Evolutionary conservation across 2,329 filamentous ascomycete genomes (phyloP), one percentile per base, ranked within the genome.

Genomic region (Fusarium phyllophilum): DNA sequence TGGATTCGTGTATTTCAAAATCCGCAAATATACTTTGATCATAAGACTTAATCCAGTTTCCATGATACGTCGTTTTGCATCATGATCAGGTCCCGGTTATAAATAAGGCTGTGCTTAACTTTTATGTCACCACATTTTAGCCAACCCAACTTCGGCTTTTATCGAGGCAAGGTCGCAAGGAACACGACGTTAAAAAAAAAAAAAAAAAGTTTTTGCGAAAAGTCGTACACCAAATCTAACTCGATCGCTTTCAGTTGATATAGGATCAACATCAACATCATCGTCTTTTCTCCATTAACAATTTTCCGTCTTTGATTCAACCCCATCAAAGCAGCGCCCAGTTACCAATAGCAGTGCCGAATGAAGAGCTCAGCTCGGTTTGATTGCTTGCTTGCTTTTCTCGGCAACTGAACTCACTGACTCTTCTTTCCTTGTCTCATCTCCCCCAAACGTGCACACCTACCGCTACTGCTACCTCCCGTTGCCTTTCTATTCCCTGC

Each of bases 371-470:
- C 55, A 49, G 33, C 24, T 58, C 22, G 22, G 55, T 51, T 51
- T 51, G 56, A 48, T 48, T 31, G 52, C 26, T 38, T 29, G 34
- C 31, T 64, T 54, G 45, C 45, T 46, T 62, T 57, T 42, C 62
- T 67, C 46, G 41, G 48, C 52, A 45, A 60, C 34, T 59, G 34
- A 48, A 63, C 49, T 59, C 39, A 58, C 44, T 45, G 44, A 38
- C 49, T 57, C 46, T 56, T 29, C 60, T 44, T 55, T 33, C 57
- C 57, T 62, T 41, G 56, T 74, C 71, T 59, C 70, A 56, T 73
- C 66, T 66, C 60, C 71, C 49, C 68, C 67, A 70, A 59, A 74
- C 67, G 67, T 74, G 67, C 71, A 55, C 34, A 15, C 22, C 39
- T n/a, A n/a, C 39, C 6, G 26, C 39, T n/a, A n/a, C 39, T 22